phyloP scores from a whole-genome alignment of 2,329 filamentous ascomycete genomes.

The Nigrospora sphaerica region DNA sequence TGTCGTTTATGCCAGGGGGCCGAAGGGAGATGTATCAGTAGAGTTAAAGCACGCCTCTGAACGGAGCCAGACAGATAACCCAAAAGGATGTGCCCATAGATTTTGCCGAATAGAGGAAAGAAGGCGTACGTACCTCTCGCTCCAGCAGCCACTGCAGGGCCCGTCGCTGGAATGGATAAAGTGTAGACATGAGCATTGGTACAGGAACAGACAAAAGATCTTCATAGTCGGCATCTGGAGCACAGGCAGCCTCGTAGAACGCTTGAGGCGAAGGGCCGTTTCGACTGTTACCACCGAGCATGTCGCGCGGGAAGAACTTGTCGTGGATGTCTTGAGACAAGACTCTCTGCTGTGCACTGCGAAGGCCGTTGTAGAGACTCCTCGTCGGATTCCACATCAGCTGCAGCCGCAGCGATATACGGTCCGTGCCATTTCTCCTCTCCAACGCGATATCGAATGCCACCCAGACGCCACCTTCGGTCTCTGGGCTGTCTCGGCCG shows the following conservation, averaged over 20 bases:
- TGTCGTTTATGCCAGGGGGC: too few species aligned
- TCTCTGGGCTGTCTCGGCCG: neutral
- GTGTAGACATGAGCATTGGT: slow-evolving; percentile 35
- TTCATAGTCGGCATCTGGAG: slow-evolving; percentile 41
- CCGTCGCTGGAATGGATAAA: slow-evolving; percentile 68
- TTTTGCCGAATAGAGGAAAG: too few species aligned
- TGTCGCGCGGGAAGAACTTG: slow-evolving; percentile 19
- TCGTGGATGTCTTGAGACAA: slow-evolving; percentile 28
- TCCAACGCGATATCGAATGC: slow-evolving; percentile 22
- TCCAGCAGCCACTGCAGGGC: slow-evolving; percentile 63
- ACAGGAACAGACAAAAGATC: slow-evolving; percentile 31
- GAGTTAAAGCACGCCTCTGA: too few species aligned
- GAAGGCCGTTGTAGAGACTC: slow-evolving; percentile 21
- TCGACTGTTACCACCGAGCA: slow-evolving; percentile 2
- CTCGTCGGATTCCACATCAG: slow-evolving; percentile 36
- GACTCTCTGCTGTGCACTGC: slow-evolving; percentile 19
- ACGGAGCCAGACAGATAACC: too few species aligned
- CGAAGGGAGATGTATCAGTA: too few species aligned
- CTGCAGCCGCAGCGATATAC: slow-evolving; percentile 23
- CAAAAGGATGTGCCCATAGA: too few species aligned
- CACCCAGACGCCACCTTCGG: slow-evolving; percentile 25
- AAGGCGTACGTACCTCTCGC: slow-evolving; percentile 54
- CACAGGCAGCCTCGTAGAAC: slow-evolving; percentile 65
- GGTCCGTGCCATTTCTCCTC: slow-evolving; percentile 14
- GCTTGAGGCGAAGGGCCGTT: slow-evolving; percentile 36